Evolutionary conservation across 345 rosid genomes (phyloP).

Genomic region (Camelina neglecta): DNA sequence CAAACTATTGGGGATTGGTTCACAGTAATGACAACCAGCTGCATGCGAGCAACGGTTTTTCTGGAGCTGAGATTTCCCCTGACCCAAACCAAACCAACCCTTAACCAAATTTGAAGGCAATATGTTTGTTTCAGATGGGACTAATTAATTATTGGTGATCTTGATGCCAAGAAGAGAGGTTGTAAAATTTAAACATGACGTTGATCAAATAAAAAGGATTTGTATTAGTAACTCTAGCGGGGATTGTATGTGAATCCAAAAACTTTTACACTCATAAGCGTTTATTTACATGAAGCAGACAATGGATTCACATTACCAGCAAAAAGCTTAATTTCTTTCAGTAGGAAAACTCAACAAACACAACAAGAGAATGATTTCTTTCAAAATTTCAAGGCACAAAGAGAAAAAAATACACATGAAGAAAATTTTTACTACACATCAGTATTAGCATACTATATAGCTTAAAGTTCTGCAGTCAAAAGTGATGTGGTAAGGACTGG

Average conservation of each 20-base stretch:
- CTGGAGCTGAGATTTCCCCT: slow-evolving; percentile 64
- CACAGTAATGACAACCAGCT: slow-evolving; percentile 38
- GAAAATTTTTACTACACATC: slow-evolving; percentile 26
- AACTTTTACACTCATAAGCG: slow-evolving; percentile 16
- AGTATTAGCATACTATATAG: slow-evolving; percentile 44
- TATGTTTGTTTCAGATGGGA: slow-evolving; percentile 12
- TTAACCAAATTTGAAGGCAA: slow-evolving; percentile 21
- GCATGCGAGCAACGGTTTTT: slow-evolving; percentile 43
- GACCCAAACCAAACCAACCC: slow-evolving; percentile 52
- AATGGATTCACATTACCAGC: slow-evolving; percentile 11
- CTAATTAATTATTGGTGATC: slow-evolving; percentile 1
- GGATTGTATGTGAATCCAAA: slow-evolving; percentile 9
- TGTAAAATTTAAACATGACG: not conserved
- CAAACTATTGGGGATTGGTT: slow-evolving; percentile 64
- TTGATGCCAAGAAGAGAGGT: slow-evolving; percentile 22
- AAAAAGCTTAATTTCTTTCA: slow-evolving; percentile 34
- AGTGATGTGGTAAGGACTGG: slow-evolving; percentile 42
- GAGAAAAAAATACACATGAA: not conserved
- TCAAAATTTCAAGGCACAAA: slow-evolving; percentile 34
- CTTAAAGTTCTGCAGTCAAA: slow-evolving; percentile 52
- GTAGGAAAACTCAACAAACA: slow-evolving; percentile 36
- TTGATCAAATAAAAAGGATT: slow-evolving; percentile 11
- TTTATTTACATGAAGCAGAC: slow-evolving; percentile 28
- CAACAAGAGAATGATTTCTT: slow-evolving; percentile 18
- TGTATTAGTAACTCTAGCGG: slow-evolving; percentile 2